Conservation (phyloP, 2,329 filamentous ascomycete genomes). For the Sordariomycetes sp. region DNA sequence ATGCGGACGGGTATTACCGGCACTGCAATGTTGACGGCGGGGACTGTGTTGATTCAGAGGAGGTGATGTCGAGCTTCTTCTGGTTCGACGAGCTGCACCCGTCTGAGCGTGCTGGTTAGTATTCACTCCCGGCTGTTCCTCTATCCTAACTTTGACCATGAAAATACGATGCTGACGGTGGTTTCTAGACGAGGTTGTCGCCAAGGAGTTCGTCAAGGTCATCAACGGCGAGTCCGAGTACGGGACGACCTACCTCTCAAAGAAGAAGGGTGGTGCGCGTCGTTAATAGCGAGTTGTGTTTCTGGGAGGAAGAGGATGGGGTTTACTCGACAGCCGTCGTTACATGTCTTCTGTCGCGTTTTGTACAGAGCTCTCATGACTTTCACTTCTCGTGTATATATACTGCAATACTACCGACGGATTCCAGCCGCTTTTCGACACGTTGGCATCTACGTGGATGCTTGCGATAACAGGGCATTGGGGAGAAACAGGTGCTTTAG, state of each 20-base stretch:
- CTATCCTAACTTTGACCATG: not conserved
- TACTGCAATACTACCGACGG: no score
- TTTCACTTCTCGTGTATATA: no score
- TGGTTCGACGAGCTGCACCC: conserved; percentile 68
- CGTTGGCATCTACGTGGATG: no score
- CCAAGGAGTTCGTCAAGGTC: conserved; percentile 24
- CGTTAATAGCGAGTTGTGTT: not conserved
- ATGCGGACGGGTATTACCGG: conserved; percentile 45
- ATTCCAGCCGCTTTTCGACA: no score
- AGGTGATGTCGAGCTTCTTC: conserved; percentile 45
- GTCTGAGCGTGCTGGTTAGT: conserved; percentile 41
- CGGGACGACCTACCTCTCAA: conserved; percentile 15
- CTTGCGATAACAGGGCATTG: no score
- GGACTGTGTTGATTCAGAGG: conserved; percentile 22
- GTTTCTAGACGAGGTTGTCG: conserved; percentile 20
- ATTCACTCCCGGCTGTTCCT: conserved; percentile 8
- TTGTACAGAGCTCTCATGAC: no score
- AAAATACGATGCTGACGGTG: conserved; percentile 1
- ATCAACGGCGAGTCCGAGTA: conserved; percentile 25
- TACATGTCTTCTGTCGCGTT: no score
- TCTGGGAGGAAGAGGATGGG: no score
- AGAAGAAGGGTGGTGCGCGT: not conserved
- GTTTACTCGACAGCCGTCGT: no score
- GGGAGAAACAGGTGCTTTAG: no score
- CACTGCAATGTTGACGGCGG: conserved; percentile 27